Percentiles rank a stretch among this genome's conserved stretches.
Evolutionary conservation across 1,139 yeast genomes (phyloP).

Genomic region (Yamadazyma atmosphaerica): DNA sequence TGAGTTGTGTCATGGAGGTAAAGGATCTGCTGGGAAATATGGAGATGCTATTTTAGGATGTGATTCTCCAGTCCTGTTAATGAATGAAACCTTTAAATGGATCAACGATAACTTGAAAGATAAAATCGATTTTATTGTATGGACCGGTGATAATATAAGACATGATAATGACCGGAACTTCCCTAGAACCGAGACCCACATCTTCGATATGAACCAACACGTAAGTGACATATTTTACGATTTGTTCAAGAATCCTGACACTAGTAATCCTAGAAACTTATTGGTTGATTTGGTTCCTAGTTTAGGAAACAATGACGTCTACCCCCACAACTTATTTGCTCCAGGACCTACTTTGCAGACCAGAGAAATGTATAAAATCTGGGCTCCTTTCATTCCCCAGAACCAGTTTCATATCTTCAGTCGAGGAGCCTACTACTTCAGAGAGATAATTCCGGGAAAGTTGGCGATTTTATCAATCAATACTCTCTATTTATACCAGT

Average conservation of each 20-base stretch:
- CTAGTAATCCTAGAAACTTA: slow-evolving; percentile 47
- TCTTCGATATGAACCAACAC: slow-evolving; percentile 65
- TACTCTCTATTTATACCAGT: slow-evolving; percentile 70
- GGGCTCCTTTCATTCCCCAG: slow-evolving; percentile 76
- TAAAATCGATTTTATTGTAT: slow-evolving; percentile 78
- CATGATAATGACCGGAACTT: slow-evolving; percentile 76
- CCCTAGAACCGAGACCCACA: slow-evolving; percentile 72
- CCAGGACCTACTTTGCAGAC: slow-evolving; percentile 87
- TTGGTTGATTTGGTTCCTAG: slow-evolving; percentile 61
- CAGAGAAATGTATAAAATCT: slow-evolving; percentile 68
- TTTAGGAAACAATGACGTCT: slow-evolving; percentile 84
- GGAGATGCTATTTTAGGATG: slow-evolving; percentile 80
- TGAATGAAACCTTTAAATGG: slow-evolving; percentile 69
- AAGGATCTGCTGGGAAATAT: slow-evolving; percentile 57
- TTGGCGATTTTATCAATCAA: slow-evolving; percentile 78
- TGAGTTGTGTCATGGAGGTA: slow-evolving; percentile 59
- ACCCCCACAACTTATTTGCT: slow-evolving; percentile 81
- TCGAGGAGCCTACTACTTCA: slow-evolving; percentile 72
- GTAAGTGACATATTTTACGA: slow-evolving; percentile 56
- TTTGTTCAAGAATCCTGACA: slow-evolving; percentile 45
- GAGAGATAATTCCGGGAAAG: slow-evolving; percentile 74
- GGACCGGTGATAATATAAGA: slow-evolving; percentile 90
- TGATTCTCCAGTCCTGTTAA: slow-evolving; percentile 62
- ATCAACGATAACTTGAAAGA: slow-evolving; percentile 60
- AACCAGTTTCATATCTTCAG: slow-evolving; percentile 74